Percentiles rank a stretch among this genome's conserved stretches.
Conservation (phyloP, 805 yeast species). For the Candida gorgasii region DNA sequence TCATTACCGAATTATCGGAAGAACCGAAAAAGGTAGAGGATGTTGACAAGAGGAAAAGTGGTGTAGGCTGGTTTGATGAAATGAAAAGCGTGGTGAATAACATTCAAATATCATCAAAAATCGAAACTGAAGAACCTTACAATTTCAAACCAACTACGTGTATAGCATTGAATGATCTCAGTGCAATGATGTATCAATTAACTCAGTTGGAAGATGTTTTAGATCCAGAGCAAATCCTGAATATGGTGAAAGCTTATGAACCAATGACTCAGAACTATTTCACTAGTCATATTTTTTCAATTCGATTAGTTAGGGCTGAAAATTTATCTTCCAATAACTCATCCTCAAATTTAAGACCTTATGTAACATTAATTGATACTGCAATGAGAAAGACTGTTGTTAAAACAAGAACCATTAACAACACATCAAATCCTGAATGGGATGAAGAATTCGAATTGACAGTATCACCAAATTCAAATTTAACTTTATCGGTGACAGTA, state of each 20-base stretch:
- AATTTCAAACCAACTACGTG: constrained; percentile 64
- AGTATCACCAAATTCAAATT: constrained; percentile 38
- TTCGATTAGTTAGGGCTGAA: constrained; percentile 64
- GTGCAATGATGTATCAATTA: constrained; percentile 49
- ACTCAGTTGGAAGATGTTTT: constrained; percentile 55
- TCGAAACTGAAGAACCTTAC: constrained; percentile 48
- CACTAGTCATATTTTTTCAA: constrained; percentile 58
- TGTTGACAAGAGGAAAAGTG: constrained; percentile 23
- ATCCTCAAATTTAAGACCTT: constrained; percentile 50
- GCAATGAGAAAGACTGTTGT: constrained; percentile 56
- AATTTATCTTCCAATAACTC: constrained; percentile 37
- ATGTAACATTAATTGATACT: constrained; percentile 64
- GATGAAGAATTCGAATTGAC: constrained; percentile 77
- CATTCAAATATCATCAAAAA: constrained; percentile 37
- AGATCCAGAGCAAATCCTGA: constrained; percentile 58
- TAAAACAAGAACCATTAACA: constrained; percentile 64
- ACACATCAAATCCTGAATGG: constrained; percentile 75
- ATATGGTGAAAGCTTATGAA: constrained; percentile 36
- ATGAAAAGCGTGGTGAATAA: constrained; percentile 51
- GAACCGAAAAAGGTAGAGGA: constrained; percentile 22
- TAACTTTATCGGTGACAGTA: constrained; percentile 57
- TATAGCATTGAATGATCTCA: constrained; percentile 71
- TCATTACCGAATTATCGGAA: constrained; percentile 44
- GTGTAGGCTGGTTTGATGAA: constrained; percentile 50
- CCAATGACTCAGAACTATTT: constrained; percentile 30